Evolutionary conservation across 805 yeast species (phyloP).

Genomic region (Wickerhamia fluorescens): DNA sequence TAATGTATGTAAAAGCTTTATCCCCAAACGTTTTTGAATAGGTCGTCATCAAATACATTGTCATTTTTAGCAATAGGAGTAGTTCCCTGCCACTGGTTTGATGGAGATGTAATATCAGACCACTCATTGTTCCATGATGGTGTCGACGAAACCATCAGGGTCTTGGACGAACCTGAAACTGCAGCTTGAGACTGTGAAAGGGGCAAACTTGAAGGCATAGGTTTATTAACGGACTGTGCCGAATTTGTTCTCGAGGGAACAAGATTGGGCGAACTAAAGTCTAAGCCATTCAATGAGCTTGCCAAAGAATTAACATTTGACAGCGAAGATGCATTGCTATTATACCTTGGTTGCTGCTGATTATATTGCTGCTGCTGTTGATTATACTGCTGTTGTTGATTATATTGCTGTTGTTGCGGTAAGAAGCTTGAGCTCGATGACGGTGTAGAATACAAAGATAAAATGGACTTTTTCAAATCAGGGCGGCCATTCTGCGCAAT

Average conservation of each 20-base stretch:
- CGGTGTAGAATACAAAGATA: constrained; percentile 72
- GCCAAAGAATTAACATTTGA: constrained; percentile 9
- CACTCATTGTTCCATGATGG: constrained; percentile 27
- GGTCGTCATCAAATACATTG: constrained; percentile 46
- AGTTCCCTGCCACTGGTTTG: too few relatives aligned
- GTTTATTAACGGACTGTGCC: too few relatives aligned
- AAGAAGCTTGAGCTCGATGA: constrained; percentile 40
- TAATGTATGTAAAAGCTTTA: constrained; percentile 13
- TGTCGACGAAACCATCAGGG: constrained; percentile 2
- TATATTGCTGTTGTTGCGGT: constrained; percentile 12
- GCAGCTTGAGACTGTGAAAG: neutral
- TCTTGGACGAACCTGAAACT: constrained; percentile 1
- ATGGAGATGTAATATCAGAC: constrained; percentile 17
- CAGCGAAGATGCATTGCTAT: too few relatives aligned
- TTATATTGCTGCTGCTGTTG: constrained; percentile 2
- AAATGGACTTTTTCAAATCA: constrained; percentile 84
- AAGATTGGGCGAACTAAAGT: constrained; percentile 5
- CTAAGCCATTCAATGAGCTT: constrained; percentile 17
- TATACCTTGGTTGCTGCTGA: too few relatives aligned
- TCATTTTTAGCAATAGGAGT: too few relatives aligned
- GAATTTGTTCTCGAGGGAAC: too few relatives aligned
- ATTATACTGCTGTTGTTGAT: constrained; percentile 1
- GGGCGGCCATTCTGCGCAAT: constrained; percentile 42
- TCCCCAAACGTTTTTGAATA: constrained; percentile 66
- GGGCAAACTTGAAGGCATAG: neutral